phyloP scores from a whole-genome alignment of 768 basidiomycete species.

The Holtermanniella nyarrowii region DNA sequence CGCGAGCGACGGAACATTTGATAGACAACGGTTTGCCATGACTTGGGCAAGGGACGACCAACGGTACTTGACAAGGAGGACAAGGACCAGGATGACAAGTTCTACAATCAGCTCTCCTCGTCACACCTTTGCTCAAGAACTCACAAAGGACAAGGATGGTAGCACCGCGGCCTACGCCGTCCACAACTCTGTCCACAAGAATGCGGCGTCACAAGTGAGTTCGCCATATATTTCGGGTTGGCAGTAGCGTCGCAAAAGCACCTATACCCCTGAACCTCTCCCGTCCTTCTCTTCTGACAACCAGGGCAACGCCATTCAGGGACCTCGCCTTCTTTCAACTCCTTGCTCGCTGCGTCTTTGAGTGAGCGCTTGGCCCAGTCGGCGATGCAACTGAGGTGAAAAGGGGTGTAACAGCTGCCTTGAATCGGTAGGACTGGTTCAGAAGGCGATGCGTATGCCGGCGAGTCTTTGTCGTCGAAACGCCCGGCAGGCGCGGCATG shows the following conservation, averaged over 20 bases:
- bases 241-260: conserved; percentile 78
- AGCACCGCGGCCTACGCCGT: conserved; percentile 46
- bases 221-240: conserved; percentile 59
- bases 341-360: conserved; percentile 66
- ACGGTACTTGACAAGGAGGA: conserved; percentile 78
- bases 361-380: conserved; percentile 68
- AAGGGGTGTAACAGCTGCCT: conserved; percentile 66
- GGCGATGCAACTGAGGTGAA: conserved; percentile 80
- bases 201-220: conserved; percentile 25
- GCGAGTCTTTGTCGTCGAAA: conserved; percentile 17
- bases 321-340: conserved; percentile 50
- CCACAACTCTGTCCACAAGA: conserved; percentile 42
- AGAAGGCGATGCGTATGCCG: background rate
- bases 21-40: conserved; percentile 50
- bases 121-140: background rate
- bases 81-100: conserved; percentile 92
- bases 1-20: conserved; percentile 32
- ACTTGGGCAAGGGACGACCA: conserved; percentile 69
- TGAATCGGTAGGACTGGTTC: conserved; percentile 4
- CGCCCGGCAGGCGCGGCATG: conserved; percentile 28
- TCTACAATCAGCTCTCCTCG: conserved; percentile 2
- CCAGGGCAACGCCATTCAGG: conserved; percentile 77
- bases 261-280: conserved; percentile 53
- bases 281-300: conserved; percentile 69
- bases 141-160: conserved; percentile 66